Evolutionary conservation across 2,329 filamentous ascomycete species (phyloP).

Genomic region (Whalleya microplaca): DNA sequence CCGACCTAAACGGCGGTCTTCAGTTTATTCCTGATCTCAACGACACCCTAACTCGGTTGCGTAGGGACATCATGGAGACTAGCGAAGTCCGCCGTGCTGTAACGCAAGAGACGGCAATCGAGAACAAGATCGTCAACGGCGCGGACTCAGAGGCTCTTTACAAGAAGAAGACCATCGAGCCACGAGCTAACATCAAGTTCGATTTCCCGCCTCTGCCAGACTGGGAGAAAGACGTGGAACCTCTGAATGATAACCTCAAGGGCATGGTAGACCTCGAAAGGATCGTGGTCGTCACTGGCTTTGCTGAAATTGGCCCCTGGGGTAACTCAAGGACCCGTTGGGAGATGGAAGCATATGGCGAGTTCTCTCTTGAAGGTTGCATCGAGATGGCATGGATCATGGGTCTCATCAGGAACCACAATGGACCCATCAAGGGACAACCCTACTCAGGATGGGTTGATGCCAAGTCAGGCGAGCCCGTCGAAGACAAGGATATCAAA

Average conservation of each 20-base stretch:
- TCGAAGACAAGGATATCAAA: slow-evolving; percentile 98
- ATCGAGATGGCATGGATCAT: slow-evolving; percentile 99
- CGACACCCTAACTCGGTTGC: slow-evolving; percentile 87
- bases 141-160: slow-evolving; percentile 90
- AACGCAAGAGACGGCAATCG: slow-evolving; percentile 91
- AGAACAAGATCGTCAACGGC: slow-evolving; percentile 97
- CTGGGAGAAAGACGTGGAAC: slow-evolving; percentile 89
- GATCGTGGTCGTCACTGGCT: slow-evolving; percentile 96
- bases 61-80: slow-evolving; percentile 92
- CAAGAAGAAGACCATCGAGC: slow-evolving; percentile 91
- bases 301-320: slow-evolving; percentile 95
- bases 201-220: slow-evolving; percentile 89
- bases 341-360: slow-evolving; percentile 98
- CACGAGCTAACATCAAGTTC: slow-evolving; percentile 96
- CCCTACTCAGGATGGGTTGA: slow-evolving; percentile 98
- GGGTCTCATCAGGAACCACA: slow-evolving; percentile 99
- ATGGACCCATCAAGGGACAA: slow-evolving; percentile 93
- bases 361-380: slow-evolving; percentile 97
- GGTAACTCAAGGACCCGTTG: slow-evolving; percentile 97
- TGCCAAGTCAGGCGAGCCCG: slow-evolving; percentile 88
- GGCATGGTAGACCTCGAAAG: slow-evolving; percentile 99
- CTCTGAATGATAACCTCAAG: slow-evolving; percentile 85
- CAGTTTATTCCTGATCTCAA: slow-evolving; percentile 98
- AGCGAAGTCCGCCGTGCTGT: slow-evolving; percentile 93
- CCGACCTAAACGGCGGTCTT: slow-evolving; percentile 94